Evolutionary conservation across 495 filamentous ascomycete genomes (phyloP).

Genomic region (Xylaria palmicola): DNA sequence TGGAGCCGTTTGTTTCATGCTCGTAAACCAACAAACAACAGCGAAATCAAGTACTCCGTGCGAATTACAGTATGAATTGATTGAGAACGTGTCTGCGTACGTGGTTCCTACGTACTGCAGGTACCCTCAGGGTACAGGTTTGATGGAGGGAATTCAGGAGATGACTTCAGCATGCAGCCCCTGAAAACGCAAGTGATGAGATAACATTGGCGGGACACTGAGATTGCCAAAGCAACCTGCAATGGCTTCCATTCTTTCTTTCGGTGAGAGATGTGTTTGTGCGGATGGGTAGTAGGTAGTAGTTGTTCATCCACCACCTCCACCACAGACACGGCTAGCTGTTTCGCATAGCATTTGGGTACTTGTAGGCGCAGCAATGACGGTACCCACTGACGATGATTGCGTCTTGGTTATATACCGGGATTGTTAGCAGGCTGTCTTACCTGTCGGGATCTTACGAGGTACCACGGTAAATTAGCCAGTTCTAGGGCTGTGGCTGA

Average conservation of each 20-base stretch:
- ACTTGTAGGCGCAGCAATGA: too few species aligned
- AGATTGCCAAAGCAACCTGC: background rate
- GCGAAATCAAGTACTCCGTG: background rate
- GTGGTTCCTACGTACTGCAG: too few species aligned
- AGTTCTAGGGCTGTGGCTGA: background rate
- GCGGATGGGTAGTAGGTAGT: background rate
- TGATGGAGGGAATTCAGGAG: background rate
- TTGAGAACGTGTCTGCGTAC: too few species aligned
- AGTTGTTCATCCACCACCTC: too few species aligned
- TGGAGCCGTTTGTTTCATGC: constrained; percentile 11
- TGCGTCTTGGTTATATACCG: too few species aligned
- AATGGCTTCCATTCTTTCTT: background rate
- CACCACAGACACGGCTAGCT: too few species aligned
- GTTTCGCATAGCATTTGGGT: too few species aligned
- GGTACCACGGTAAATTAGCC: background rate
- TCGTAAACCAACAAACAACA: background rate
- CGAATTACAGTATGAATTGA: background rate
- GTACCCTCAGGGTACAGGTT: too few species aligned
- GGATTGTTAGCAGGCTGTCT: too few species aligned
- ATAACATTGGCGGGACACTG: background rate
- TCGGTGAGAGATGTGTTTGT: too few species aligned
- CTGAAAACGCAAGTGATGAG: background rate
- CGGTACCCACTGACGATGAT: too few species aligned
- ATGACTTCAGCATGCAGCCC: constrained; percentile 7
- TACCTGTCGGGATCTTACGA: background rate